Conservation (phyloP, 1,284 basidiomycete species). For the Trametes versicolor region DNA sequence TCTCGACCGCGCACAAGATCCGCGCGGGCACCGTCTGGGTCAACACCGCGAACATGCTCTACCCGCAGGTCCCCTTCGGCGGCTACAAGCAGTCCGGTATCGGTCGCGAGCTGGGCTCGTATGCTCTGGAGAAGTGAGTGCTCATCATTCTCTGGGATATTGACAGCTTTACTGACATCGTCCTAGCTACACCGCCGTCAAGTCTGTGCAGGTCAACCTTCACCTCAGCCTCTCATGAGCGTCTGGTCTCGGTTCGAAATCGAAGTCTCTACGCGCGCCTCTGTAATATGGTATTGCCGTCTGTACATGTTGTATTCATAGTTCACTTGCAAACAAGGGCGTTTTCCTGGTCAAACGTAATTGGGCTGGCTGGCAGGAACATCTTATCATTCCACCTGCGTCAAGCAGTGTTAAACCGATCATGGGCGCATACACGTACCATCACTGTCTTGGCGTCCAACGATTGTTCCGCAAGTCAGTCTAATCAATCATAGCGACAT, state of each 20-base stretch:
- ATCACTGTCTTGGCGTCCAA: too few species aligned
- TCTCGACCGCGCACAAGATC: slow-evolving; percentile 79
- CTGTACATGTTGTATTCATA: slow-evolving; percentile 11
- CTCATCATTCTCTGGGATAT: slow-evolving; percentile 16
- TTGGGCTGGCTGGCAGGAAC: too few species aligned
- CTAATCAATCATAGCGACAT: too few species aligned
- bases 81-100: slow-evolving; percentile 91
- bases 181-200: slow-evolving; percentile 84
- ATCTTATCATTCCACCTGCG: too few species aligned
- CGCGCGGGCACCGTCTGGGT: slow-evolving; percentile 88
- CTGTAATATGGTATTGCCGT: slow-evolving; percentile 8
- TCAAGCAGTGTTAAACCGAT: too few species aligned
- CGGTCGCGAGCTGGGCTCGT: slow-evolving; percentile 88
- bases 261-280: not conserved
- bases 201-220: slow-evolving; percentile 87
- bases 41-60: slow-evolving; percentile 79
- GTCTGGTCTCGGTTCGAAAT: not conserved
- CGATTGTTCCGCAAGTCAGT: too few species aligned
- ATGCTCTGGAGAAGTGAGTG: slow-evolving; percentile 75
- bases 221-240: slow-evolving; percentile 49
- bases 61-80: slow-evolving; percentile 82
- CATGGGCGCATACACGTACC: too few species aligned
- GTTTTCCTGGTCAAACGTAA: not conserved
- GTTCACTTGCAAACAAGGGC: slow-evolving; percentile 1
- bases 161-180: slow-evolving; percentile 22